A percentile compares a stretch with the other conserved stretches of the same genome.
phyloP scores from a whole-genome alignment of 202 grass and related monocot genomes.

The Brachypodium distachyon region DNA sequence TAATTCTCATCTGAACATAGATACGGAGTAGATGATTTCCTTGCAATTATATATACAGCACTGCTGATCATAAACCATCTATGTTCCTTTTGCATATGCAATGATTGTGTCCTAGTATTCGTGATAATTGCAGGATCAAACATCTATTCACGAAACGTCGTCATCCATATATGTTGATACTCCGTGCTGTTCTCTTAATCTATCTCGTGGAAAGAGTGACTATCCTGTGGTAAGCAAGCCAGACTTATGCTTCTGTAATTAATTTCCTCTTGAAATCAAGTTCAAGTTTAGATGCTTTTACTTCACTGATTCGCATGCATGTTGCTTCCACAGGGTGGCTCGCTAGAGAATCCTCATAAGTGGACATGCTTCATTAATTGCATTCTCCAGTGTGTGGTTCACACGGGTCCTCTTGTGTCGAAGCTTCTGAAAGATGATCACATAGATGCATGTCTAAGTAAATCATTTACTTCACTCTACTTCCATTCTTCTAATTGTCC shows the following conservation, averaged over 20 bases:
- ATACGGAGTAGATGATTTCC: too few species aligned
- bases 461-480: not conserved
- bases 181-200: not conserved
- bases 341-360: not conserved
- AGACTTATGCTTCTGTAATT: not conserved
- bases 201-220: not conserved
- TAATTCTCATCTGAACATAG: too few species aligned
- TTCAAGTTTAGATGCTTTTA: not conserved
- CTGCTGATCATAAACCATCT: not conserved
- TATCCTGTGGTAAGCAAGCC: constrained; percentile 31
- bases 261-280: not conserved
- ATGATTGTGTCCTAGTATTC: not conserved
- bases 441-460: constrained; percentile 24
- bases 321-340: constrained; percentile 26
- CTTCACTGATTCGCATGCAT: not conserved
- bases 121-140: not conserved
- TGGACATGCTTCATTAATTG: constrained; percentile 44
- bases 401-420: constrained; percentile 43
- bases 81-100: not conserved
- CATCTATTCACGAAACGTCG: not conserved
- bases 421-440: constrained; percentile 34
- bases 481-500: not conserved
- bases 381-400: constrained; percentile 42
- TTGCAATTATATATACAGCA: too few species aligned
- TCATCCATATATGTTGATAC: not conserved